A percentile compares a stretch with the other conserved stretches of the same genome.
These are phyloP conservation scores for Solidago caesia DNA, from an alignment of 129 eudicot species.

Conservation along the genomic window DNA sequence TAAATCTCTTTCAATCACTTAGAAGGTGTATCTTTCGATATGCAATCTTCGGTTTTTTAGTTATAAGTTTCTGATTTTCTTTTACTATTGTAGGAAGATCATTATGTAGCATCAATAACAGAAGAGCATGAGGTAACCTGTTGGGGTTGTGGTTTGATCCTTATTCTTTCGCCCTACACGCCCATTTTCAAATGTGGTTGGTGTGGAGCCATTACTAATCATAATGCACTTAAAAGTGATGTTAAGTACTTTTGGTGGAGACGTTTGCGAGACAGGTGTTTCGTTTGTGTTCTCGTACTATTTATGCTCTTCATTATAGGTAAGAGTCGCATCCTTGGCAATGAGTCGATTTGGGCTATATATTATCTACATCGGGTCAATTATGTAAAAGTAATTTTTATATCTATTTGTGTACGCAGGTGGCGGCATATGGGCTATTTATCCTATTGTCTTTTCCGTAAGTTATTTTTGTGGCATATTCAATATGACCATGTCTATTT, in stretches of 20 bases:
- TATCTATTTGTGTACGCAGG: slow-evolving; percentile 44
- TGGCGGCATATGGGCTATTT: slow-evolving; percentile 83
- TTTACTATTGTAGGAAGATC: slow-evolving; percentile 55
- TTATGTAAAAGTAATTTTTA: background rate
- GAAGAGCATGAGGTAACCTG: slow-evolving; percentile 71
- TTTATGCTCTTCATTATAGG: slow-evolving; percentile 79
- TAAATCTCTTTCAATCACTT: slow-evolving; percentile 13
- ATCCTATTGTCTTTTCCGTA: slow-evolving; percentile 64
- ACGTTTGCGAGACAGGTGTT: slow-evolving; percentile 75
- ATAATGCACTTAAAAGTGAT: slow-evolving; percentile 47
- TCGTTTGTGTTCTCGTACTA: slow-evolving; percentile 53
- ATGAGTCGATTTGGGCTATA: no score
- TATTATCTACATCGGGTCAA: no score
- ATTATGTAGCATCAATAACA: slow-evolving; percentile 41
- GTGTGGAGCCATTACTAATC: slow-evolving; percentile 93
- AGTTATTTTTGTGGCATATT: slow-evolving; percentile 55
- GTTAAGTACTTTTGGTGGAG: slow-evolving; percentile 58
- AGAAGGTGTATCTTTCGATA: background rate
- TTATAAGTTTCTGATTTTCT: background rate
- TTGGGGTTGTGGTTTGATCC: slow-evolving; percentile 95
- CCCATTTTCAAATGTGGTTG: slow-evolving; percentile 82
- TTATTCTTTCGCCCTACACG: slow-evolving; percentile 64
- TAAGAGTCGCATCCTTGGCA: slow-evolving; percentile 25
- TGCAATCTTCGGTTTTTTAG: background rate
- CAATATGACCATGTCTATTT: slow-evolving; percentile 37